These are phyloP conservation scores for Primulina tabacum DNA, from an alignment of 257 asterid species.

Conservation along the genomic window DNA sequence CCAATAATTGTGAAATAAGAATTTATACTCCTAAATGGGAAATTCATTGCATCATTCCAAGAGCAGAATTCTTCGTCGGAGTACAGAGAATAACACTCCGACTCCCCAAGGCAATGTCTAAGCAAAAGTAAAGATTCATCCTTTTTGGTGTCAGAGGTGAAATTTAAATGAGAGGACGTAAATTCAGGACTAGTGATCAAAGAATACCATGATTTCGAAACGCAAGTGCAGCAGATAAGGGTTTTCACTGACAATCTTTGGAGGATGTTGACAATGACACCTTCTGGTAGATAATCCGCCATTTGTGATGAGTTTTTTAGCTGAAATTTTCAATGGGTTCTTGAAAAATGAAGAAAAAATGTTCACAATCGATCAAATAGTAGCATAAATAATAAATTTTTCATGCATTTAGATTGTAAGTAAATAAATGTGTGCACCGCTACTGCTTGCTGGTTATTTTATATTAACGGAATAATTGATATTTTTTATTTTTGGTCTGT, in stretches of 20 bases:
- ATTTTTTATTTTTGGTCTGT: background rate
- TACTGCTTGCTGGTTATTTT: background rate
- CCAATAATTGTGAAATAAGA: constrained; percentile 45
- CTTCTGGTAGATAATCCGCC: constrained; percentile 38
- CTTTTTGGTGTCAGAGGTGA: background rate
- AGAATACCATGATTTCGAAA: constrained; percentile 48
- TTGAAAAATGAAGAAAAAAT: background rate
- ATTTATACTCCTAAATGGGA: constrained; percentile 39
- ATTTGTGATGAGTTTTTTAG: constrained; percentile 18
- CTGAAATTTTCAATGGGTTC: background rate
- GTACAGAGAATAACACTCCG: constrained; percentile 36
- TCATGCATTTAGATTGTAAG: background rate
- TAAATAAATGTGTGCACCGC: background rate
- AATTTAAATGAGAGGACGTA: constrained; percentile 38
- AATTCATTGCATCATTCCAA: constrained; percentile 8
- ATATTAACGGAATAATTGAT: background rate
- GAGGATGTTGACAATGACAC: constrained; percentile 40
- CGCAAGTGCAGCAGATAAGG: constrained; percentile 46
- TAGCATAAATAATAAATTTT: background rate
- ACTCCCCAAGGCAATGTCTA: constrained; percentile 26
- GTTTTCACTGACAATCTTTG: constrained; percentile 34
- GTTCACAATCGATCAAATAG: background rate
- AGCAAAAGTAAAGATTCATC: constrained; percentile 26
- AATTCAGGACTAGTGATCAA: constrained; percentile 38
- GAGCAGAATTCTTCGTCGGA: constrained; percentile 25